Conservation (phyloP, 2,329 filamentous ascomycete genomes). For the Conoideocrella luteorostrata region DNA sequence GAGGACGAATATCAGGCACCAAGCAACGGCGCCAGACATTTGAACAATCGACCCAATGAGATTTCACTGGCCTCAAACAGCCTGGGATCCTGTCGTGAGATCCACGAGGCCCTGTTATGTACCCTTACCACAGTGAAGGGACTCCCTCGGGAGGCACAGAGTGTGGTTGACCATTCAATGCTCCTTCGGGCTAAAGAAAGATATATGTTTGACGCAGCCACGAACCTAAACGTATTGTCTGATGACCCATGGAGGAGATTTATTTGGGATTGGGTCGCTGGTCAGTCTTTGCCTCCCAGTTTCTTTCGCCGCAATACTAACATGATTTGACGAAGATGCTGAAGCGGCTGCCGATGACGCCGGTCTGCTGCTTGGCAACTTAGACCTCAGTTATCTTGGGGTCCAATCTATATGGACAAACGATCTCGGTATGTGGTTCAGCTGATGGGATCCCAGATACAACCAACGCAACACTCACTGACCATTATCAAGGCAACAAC, state of each 20-base stretch:
- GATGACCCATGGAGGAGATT: slow-evolving; percentile 72
- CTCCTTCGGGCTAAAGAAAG: slow-evolving; percentile 53
- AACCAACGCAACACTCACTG: slow-evolving; percentile 8
- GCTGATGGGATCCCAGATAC: not conserved
- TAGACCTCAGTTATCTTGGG: slow-evolving; percentile 72
- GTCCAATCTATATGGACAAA: slow-evolving; percentile 68
- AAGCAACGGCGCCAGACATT: slow-evolving; percentile 17
- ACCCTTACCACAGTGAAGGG: slow-evolving; percentile 38
- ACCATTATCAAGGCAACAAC: slow-evolving; percentile 36
- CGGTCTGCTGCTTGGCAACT: slow-evolving; percentile 61
- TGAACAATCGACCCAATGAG: slow-evolving; percentile 28
- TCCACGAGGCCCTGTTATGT: slow-evolving; percentile 49
- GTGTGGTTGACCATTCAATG: slow-evolving; percentile 50
- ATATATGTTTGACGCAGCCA: slow-evolving; percentile 57
- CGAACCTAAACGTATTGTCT: slow-evolving; percentile 60
- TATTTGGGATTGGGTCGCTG: slow-evolving; percentile 70
- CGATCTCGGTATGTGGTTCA: slow-evolving; percentile 47
- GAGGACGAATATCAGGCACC: slow-evolving; percentile 19
- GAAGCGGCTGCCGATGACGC: slow-evolving; percentile 58
- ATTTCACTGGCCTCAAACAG: slow-evolving; percentile 32
- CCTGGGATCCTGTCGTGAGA: slow-evolving; percentile 44
- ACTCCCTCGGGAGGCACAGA: slow-evolving; percentile 45
- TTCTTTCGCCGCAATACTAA: not conserved
- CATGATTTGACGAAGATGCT: slow-evolving; percentile 38
- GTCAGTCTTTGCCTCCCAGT: slow-evolving; percentile 34